Evolutionary conservation across 2,329 filamentous ascomycete genomes (phyloP).

Genomic region (Chlorencoelia australis): DNA sequence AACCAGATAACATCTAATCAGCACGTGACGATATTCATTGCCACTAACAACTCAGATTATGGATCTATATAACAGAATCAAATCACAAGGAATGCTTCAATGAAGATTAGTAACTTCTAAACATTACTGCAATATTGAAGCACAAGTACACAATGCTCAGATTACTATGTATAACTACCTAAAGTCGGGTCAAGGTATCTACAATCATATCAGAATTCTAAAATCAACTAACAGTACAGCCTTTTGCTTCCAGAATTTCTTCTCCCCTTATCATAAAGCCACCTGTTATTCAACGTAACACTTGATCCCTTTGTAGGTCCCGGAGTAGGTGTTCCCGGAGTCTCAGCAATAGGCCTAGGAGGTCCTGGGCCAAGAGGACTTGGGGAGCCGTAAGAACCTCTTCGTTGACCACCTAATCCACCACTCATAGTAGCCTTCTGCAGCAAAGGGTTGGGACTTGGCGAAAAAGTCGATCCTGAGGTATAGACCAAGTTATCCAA

Average conservation of each 20-base stretch:
- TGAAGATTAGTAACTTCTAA: no score
- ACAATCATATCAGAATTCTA: no score
- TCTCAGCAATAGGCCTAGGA: constrained; percentile 33
- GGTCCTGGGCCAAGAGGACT: constrained; percentile 42
- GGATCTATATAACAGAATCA: no score
- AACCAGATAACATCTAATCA: constrained; percentile 7
- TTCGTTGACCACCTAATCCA: constrained; percentile 36
- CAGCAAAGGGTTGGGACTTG: constrained; percentile 47
- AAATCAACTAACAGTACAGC: no score
- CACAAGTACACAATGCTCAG: no score
- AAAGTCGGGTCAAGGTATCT: no score
- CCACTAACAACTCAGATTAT: no score
- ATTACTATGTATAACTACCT: no score
- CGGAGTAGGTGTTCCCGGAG: constrained; percentile 60
- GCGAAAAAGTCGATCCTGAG: constrained; percentile 40
- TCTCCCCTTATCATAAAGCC: constrained; percentile 80
- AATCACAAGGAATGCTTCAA: no score
- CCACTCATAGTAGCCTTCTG: constrained; percentile 52
- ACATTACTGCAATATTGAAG: no score
- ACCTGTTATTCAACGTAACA: constrained; percentile 80
- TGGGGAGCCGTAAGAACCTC: constrained; percentile 52
- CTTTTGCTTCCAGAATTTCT: constrained; percentile 24
- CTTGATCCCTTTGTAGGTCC: constrained; percentile 56
- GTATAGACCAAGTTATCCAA: constrained; percentile 4
- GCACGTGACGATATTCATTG: no score